phyloP scores from a whole-genome alignment of 805 yeast species.

The Starmerella riodocensis region DNA sequence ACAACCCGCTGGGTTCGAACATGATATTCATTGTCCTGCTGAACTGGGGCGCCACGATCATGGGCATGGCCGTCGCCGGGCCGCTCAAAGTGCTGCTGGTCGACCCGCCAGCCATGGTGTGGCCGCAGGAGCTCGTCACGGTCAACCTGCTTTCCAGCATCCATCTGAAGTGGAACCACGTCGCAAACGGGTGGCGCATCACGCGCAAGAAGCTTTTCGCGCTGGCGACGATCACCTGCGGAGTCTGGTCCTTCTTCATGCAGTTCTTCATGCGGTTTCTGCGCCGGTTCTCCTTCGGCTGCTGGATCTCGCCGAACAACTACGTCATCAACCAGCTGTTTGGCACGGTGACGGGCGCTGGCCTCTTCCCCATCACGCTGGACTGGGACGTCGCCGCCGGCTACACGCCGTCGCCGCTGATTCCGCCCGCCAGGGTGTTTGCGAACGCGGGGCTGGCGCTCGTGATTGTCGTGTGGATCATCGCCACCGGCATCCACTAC shows the following conservation, averaged over 20 bases:
- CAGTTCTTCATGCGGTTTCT: constrained; percentile 46
- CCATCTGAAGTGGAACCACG: constrained; percentile 37
- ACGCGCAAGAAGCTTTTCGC: constrained; percentile 39
- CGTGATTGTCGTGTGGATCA: constrained; percentile 40
- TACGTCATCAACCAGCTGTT: constrained; percentile 51
- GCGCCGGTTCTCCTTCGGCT: constrained; percentile 44
- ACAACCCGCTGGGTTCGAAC: constrained; percentile 24
- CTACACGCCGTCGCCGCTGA: constrained; percentile 47
- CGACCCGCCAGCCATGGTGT: constrained; percentile 48
- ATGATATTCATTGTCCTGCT: constrained; percentile 44
- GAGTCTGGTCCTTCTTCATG: constrained; percentile 48
- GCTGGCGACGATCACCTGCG: constrained; percentile 30
- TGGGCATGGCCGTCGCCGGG: constrained; percentile 62
- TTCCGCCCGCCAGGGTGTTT: constrained; percentile 43
- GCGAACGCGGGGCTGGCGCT: constrained; percentile 36
- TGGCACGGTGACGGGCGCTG: constrained; percentile 50
- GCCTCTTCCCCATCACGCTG: constrained; percentile 51
- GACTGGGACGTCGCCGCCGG: constrained; percentile 54
- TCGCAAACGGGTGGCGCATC: constrained; percentile 49
- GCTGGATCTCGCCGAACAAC: constrained; percentile 52
- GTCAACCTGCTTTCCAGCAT: constrained; percentile 43
- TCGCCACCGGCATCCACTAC: constrained; percentile 41
- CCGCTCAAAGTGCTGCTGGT: constrained; percentile 44
- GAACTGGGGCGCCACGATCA: constrained; percentile 43
- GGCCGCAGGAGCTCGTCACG: constrained; percentile 57